phyloP scores from a whole-genome alignment of 2,329 filamentous ascomycete genomes.

The Exophiala alcalophila region DNA sequence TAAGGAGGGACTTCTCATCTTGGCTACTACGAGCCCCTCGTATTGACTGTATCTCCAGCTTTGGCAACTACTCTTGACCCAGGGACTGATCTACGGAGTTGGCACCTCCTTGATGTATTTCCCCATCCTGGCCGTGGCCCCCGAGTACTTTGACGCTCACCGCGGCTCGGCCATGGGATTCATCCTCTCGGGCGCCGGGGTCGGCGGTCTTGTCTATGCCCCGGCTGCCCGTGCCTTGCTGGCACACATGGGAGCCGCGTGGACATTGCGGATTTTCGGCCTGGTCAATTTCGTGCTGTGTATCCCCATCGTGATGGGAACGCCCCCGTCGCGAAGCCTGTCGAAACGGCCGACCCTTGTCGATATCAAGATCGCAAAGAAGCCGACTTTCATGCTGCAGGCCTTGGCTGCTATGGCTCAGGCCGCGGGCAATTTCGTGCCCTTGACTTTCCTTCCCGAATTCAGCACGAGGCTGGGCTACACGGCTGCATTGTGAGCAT shows the following conservation, averaged over 20 bases:
- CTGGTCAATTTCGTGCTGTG: slow-evolving; percentile 32
- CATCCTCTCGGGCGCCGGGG: slow-evolving; percentile 55
- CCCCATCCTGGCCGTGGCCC: slow-evolving; percentile 53
- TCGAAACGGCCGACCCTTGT: slow-evolving; percentile 35
- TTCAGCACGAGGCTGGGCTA: slow-evolving; percentile 42
- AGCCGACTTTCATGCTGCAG: slow-evolving; percentile 39
- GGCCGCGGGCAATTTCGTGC: slow-evolving; percentile 40
- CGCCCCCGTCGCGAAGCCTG: slow-evolving; percentile 23
- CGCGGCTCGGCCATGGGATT: slow-evolving; percentile 61
- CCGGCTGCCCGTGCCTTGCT: slow-evolving; percentile 36
- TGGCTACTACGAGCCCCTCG: neutral
- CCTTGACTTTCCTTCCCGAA: slow-evolving; percentile 40
- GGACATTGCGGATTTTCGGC: slow-evolving; percentile 34
- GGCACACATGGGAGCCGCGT: slow-evolving; percentile 37
- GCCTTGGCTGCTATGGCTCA: slow-evolving; percentile 38
- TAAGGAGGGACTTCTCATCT: slow-evolving; percentile 5
- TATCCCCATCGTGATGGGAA: slow-evolving; percentile 35
- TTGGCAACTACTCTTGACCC: slow-evolving; percentile 60
- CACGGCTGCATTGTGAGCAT: slow-evolving; percentile 25
- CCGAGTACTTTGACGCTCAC: slow-evolving; percentile 61
- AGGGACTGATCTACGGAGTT: slow-evolving; percentile 60
- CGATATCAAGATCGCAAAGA: slow-evolving; percentile 37
- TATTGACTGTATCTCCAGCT: slow-evolving; percentile 36
- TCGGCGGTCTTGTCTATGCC: slow-evolving; percentile 58
- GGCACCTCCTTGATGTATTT: slow-evolving; percentile 63